Conservation (phyloP, 495 filamentous ascomycete genomes). For the Podospora pseudopauciseta region DNA sequence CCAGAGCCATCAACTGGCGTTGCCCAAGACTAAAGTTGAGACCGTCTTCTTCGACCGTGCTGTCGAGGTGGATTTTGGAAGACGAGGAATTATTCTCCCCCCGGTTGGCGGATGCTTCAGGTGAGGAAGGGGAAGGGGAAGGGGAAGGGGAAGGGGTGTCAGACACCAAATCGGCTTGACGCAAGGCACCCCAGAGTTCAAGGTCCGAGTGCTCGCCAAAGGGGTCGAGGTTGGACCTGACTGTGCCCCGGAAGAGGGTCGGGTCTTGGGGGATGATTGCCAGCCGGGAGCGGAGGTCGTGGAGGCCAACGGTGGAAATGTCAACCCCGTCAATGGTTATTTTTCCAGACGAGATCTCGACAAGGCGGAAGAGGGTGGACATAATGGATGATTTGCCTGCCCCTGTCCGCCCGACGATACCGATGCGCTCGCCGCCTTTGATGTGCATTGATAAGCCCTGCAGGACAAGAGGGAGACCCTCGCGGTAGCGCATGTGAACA, state of each 20-base stretch:
- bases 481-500: conserved; percentile 88
- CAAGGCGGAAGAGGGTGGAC: conserved; percentile 85
- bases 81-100: conserved; percentile 33
- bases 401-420: conserved; percentile 89
- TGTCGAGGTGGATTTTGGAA: conserved; percentile 73
- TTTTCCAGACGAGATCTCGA: conserved; percentile 75
- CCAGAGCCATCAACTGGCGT: conserved; percentile 91
- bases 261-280: conserved; percentile 97
- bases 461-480: conserved; percentile 77
- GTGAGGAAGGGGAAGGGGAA: background rate
- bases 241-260: conserved; percentile 87
- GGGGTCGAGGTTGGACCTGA: conserved; percentile 87
- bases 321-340: conserved; percentile 91
- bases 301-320: conserved; percentile 77
- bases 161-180: conserved; percentile 72
- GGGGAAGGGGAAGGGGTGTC: conserved; percentile 38
- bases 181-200: conserved; percentile 81
- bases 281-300: conserved; percentile 80
- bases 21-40: conserved; percentile 96
- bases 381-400: conserved; percentile 95
- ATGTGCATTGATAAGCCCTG: conserved; percentile 74
- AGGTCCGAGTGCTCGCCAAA: conserved; percentile 85
- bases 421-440: conserved; percentile 80
- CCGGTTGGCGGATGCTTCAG: conserved; percentile 16
- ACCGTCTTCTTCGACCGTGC: conserved; percentile 85